A percentile compares a stretch with the other conserved stretches of the same genome.
Conservation (phyloP, 208 protist genomes). For the Phytomonas sp. region DNA sequence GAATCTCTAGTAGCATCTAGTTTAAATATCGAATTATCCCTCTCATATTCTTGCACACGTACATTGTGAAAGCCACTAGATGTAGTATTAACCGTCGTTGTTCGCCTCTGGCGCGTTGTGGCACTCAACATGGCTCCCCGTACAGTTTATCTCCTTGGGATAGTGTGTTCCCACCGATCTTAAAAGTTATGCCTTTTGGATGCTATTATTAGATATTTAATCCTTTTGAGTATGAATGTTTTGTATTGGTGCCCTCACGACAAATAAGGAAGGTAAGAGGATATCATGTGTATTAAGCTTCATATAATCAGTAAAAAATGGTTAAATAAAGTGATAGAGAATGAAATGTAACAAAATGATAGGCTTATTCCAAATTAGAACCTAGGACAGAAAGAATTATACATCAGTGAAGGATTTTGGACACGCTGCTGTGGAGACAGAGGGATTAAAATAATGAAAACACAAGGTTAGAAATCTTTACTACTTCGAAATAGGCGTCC, state of each 20-base stretch:
- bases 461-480: background rate
- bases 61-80: constrained; percentile 62
- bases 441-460: background rate
- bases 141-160: background rate
- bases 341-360: background rate
- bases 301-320: background rate
- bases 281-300: background rate
- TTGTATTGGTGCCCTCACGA: background rate
- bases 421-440: background rate
- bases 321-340: background rate
- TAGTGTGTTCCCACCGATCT: no score
- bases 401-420: background rate
- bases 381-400: background rate
- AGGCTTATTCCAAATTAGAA: background rate
- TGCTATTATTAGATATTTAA: background rate
- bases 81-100: constrained; percentile 5
- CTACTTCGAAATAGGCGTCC: background rate
- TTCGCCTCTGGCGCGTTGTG: constrained; percentile 5
- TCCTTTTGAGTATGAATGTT: background rate
- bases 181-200: background rate
- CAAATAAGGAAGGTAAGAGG: background rate
- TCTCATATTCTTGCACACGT: constrained; percentile 39
- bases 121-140: background rate
- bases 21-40: constrained; percentile 13
- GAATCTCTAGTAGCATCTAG: constrained; percentile 19